Evolutionary conservation across 257 asterid genomes (phyloP).

Genomic region (Scutellaria galericulata): DNA sequence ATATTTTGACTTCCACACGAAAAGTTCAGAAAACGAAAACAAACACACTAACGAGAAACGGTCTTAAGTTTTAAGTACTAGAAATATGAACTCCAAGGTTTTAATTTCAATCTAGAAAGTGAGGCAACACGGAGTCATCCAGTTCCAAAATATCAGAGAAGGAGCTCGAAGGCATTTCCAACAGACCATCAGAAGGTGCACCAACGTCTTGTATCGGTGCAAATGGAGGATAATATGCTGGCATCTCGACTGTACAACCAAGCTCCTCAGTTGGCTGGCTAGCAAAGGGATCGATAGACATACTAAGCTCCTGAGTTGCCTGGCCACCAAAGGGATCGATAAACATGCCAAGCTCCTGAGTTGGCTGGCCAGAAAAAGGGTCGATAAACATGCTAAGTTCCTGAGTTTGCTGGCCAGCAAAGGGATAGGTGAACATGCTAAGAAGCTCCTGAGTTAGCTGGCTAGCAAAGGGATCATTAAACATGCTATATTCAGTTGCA

Average conservation of each 20-base stretch:
- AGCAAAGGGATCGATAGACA: neutral
- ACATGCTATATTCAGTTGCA: neutral
- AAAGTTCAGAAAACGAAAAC: neutral
- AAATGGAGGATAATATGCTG: neutral
- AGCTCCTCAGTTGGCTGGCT: neutral
- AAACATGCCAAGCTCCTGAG: no score
- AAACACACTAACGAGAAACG: neutral
- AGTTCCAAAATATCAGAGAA: constrained; percentile 4
- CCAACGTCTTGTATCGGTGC: constrained; percentile 12
- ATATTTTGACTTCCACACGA: neutral
- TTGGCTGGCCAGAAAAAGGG: no score
- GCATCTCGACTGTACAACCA: neutral
- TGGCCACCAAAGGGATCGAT: neutral
- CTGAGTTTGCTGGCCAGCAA: no score
- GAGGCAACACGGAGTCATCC: constrained; percentile 30
- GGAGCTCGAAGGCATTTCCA: neutral
- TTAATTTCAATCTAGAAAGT: constrained; percentile 28
- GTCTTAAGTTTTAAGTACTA: neutral
- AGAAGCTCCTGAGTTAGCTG: neutral
- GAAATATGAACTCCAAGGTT: neutral
- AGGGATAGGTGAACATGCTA: no score
- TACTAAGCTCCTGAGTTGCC: neutral
- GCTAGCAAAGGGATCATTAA: neutral
- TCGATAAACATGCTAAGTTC: no score
- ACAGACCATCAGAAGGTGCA: no score